Base-by-base conservation (phyloP, 306 rosid genomes). In the Prunus armeniaca region DNA sequence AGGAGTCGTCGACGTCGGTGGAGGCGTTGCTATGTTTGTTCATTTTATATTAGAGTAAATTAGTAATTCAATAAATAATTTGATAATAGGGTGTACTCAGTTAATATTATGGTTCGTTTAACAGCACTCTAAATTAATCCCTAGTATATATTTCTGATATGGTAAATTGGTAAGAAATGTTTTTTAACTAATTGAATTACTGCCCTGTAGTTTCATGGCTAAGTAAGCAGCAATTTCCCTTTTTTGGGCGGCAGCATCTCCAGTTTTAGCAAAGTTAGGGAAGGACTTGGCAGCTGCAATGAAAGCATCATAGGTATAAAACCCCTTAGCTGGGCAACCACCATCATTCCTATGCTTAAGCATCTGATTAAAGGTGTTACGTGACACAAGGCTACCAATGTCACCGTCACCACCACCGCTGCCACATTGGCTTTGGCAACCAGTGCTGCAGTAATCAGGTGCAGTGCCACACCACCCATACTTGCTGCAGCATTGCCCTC, bases 221-320 rank as follows among this genome's bases (percentile, higher is more conserved):
- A 89, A 85, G 87, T 87, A 91, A 82, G 96, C 93, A 46, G 96
- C 91, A 2, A 91, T 70, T 71, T 91, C 91, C 74, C 63, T 89
- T 77, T 89, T 85, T 2, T 77, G 75, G 2, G 88, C 82, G 38
- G 67, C 57, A 11, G 58, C 73, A 57, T 91, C 85, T 3, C 96
- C 93, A 13, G 90, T 85, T 1, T 88, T 83, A 9, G 84, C 93
- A 54, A 90, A 90, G 34, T 38, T 82, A 12, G 46, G 41, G 57
- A 86, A 87, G 14, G 86, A 76, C n/a, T 67, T 72, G 25, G 89
- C 86, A 1, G 93, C 96, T 1, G 81, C 34, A 20, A 90, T 67
- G 76, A 90, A 90, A 55, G 80, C 90, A 43, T 90, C 54, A 5
- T 88, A 90, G 14, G 69, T 82, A 77, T 88, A 88, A 76, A 90